Base-by-base conservation (phyloP, 176 grass and related monocot species). In the Avena atlantica region DNA sequence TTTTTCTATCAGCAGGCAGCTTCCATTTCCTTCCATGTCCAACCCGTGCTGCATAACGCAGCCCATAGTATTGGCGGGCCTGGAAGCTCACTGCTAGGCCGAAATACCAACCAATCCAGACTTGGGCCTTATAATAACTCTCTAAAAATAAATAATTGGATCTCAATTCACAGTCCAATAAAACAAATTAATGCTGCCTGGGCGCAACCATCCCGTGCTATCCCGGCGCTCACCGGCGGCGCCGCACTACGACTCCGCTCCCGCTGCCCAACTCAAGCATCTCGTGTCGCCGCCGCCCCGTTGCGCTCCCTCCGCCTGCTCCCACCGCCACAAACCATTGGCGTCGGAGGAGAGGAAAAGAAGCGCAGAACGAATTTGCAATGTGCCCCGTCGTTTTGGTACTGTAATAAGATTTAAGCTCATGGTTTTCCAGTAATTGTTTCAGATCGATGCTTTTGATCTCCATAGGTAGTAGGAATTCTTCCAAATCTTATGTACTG, bases 341-440 rank as follows among this genome's bases (percentile, higher is more conserved):
- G 2, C 37, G 36, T 5, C 0, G 44, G 12, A 55, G 8, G 51
- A 76, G n/a, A 25, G 9, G 57, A 13, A 11, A 34, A 16, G 36
- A 34, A 16, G 13, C 66, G 16, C 4, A 55, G 23, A 34, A 73
- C 15, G 27, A 44, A n/a, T 70, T 12, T 3, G 40, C 70, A 37
- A 34, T 34, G 20, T 25, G 57, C n/a, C 45, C 45, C 48, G 42
- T 79, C 16, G 4, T n/a, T 76, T 75, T 37, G 2, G 45, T 19
- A 29, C 12, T 9, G 88, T 78, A 25, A 25, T 31, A 68, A 68
- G 76, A 29, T 76, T 83, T 70, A 70, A 70, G 78, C 36, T 77
- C 6, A 29, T 71, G 25, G 29, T 4, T 69, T 31, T 34, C 13
- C 5, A 57, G 1, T 15, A 31, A 59, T 59, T 49, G 5, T 19